Evolutionary conservation across 345 rosid genomes (phyloP).

Genomic region (Eucalyptus globulus): DNA sequence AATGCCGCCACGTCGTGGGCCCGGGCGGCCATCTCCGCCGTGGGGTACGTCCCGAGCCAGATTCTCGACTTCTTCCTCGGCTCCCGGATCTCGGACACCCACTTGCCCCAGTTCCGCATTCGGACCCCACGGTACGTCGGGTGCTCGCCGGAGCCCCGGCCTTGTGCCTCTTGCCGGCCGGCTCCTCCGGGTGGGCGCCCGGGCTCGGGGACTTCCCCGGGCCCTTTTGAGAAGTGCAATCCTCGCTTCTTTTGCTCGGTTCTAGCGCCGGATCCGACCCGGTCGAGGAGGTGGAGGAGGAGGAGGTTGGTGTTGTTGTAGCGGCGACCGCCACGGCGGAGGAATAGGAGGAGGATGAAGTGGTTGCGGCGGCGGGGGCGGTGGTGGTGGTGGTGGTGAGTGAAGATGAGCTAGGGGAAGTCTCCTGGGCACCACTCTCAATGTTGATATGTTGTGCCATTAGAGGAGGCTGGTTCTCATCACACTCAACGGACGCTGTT

Average conservation of each 20-base stretch:
- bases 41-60: constrained; percentile 79
- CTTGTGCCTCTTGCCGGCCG: not conserved
- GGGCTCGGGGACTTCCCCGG: not conserved
- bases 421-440: constrained; percentile 7
- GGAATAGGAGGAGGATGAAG: not conserved
- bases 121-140: constrained; percentile 66
- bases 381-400: not conserved
- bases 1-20: constrained; percentile 89
- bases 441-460: constrained; percentile 36
- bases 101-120: constrained; percentile 91
- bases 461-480: not conserved
- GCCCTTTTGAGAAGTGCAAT: not conserved
- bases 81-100: constrained; percentile 91
- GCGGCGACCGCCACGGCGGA: constrained; percentile 32
- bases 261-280: not conserved
- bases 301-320: not conserved
- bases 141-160: constrained; percentile 7
- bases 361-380: not conserved
- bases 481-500: not conserved
- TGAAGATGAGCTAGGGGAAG: constrained; percentile 1
- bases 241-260: not conserved
- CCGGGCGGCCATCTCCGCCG: constrained; percentile 92
- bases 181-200: not conserved
- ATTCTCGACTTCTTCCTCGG: constrained; percentile 91
- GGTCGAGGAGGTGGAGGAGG: not conserved